Conservation (phyloP, 1,284 basidiomycete species). For the Schizophyllum commune region DNA sequence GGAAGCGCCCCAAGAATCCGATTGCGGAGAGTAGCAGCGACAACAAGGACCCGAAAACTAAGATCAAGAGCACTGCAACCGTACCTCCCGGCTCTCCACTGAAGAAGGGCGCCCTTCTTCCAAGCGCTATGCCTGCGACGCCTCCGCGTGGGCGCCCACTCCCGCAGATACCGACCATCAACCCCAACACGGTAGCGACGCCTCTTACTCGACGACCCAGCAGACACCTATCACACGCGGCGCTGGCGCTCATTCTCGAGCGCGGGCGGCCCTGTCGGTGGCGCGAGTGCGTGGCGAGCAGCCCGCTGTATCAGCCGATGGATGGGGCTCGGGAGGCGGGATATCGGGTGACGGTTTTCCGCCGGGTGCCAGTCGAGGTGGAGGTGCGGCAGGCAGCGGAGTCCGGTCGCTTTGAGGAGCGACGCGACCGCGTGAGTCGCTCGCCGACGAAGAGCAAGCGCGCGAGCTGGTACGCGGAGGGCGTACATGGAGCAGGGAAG, state of each 20-base stretch:
- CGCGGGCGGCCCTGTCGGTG: conserved; percentile 61
- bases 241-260: conserved; percentile 64
- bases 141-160: no score
- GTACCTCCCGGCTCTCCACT: no score
- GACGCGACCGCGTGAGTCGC: conserved; percentile 17
- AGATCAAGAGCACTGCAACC: no score
- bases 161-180: neutral
- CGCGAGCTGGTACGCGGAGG: neutral
- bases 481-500: neutral
- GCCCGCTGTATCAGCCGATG: conserved; percentile 78
- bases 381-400: conserved; percentile 43
- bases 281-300: conserved; percentile 73
- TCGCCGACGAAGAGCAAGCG: conserved; percentile 9
- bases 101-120: no score
- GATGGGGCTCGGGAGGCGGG: conserved; percentile 66
- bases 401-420: neutral
- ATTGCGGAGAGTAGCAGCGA: no score
- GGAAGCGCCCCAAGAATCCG: neutral
- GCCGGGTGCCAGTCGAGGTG: conserved; percentile 69
- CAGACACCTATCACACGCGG: conserved; percentile 56
- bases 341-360: conserved; percentile 73
- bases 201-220: conserved; percentile 10
- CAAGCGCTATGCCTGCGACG: no score
- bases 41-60: no score
- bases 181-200: neutral